Evolutionary conservation across 345 rosid genomes (phyloP).

Genomic region (Arabidopsis arenosa): DNA sequence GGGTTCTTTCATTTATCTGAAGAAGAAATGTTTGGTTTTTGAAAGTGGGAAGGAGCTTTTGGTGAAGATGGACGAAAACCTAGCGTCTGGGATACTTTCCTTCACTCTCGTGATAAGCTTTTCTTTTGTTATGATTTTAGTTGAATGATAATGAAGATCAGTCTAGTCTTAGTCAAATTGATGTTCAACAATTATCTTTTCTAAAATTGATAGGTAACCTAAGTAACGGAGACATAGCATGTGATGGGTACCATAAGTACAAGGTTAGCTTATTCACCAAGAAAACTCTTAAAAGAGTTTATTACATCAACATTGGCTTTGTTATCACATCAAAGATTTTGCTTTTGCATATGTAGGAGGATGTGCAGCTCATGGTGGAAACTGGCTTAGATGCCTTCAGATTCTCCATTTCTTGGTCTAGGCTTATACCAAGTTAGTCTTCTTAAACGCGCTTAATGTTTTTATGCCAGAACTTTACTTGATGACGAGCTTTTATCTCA

Average conservation of each 20-base stretch:
- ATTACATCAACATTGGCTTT: background rate
- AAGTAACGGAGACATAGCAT: background rate
- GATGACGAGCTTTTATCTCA: background rate
- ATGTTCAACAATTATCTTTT: no score
- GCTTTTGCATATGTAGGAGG: background rate
- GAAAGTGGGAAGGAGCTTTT: background rate
- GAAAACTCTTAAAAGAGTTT: background rate
- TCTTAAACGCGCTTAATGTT: background rate
- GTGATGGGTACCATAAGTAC: constrained; percentile 4
- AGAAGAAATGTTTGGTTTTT: background rate
- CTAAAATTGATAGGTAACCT: background rate
- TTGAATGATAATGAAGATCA: background rate
- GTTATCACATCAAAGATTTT: background rate
- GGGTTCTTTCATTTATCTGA: background rate
- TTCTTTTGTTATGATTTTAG: background rate
- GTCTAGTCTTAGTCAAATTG: no score
- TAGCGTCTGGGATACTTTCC: background rate
- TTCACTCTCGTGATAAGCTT: background rate
- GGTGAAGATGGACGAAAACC: background rate
- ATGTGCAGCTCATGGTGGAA: background rate
- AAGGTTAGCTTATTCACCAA: background rate
- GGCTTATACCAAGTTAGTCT: background rate
- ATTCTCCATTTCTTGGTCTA: background rate
- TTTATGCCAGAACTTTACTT: background rate
- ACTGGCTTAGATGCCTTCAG: background rate